Percentiles rank a stretch among this genome's conserved stretches.
Evolutionary conservation across 2,329 filamentous ascomycete species (phyloP).

Genomic region (Penicillium hesseltinei): DNA sequence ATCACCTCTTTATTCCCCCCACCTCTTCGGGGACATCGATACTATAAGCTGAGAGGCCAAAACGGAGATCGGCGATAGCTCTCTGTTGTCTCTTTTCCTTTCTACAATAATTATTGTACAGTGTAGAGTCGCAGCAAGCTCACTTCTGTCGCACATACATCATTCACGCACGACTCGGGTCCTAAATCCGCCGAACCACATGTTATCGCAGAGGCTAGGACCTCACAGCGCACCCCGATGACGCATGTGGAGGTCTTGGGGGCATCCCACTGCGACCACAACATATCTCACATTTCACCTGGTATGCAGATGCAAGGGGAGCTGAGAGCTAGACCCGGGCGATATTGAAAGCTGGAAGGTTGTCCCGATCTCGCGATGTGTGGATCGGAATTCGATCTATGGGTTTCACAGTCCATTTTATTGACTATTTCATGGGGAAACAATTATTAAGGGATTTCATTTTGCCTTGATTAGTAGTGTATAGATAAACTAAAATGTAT

Average conservation of each 20-base stretch:
- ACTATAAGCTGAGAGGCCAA: not conserved
- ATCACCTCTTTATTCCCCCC: not conserved
- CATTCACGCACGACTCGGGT: not conserved
- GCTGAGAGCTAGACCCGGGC: constrained; percentile 12
- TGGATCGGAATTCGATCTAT: constrained; percentile 18
- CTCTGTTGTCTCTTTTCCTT: not conserved
- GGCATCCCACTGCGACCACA: constrained; percentile 3
- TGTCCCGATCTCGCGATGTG: constrained; percentile 16
- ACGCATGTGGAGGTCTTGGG: constrained; percentile 20
- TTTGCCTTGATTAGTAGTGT: not conserved
- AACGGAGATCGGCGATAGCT: constrained; percentile 1
- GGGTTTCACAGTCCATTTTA: constrained; percentile 1
- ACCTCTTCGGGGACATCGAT: not conserved
- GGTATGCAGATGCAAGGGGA: constrained; percentile 27
- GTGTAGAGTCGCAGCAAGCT: constrained; percentile 1
- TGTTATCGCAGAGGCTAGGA: constrained; percentile 7
- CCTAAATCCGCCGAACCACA: constrained; percentile 19
- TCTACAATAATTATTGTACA: not conserved
- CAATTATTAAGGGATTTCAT: not conserved
- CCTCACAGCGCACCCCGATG: constrained; percentile 15
- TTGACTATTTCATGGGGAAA: not conserved
- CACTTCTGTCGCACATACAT: constrained; percentile 8
- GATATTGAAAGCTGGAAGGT: constrained; percentile 15
- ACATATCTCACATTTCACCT: constrained; percentile 5
- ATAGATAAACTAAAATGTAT: not conserved